Percentiles rank a stretch among this genome's conserved stretches.
phyloP scores from a whole-genome alignment of 176 grass and related monocot genomes.

The Aegilops bicornis region DNA sequence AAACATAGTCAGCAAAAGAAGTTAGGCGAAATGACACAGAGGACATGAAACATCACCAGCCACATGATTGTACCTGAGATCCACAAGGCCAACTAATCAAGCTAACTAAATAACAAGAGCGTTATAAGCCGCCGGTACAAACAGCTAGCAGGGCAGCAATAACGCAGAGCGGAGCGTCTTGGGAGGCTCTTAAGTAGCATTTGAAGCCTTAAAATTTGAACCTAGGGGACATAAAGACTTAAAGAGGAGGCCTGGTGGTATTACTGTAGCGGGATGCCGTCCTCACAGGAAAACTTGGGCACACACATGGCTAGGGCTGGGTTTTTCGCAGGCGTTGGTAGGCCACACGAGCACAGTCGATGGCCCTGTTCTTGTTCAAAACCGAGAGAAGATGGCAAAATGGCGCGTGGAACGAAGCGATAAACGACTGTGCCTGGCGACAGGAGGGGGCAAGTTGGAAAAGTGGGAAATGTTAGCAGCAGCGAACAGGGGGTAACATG shows the following conservation, averaged over 20 bases:
- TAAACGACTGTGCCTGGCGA: background rate
- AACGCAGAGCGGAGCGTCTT: background rate
- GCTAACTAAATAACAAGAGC: conserved; percentile 21
- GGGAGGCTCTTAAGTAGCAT: background rate
- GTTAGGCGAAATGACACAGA: background rate
- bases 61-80: conserved; percentile 23
- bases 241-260: background rate
- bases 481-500: conserved; percentile 30
- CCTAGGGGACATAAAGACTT: background rate
- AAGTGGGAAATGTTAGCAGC: conserved; percentile 18
- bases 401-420: conserved; percentile 44
- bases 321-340: conserved; percentile 44
- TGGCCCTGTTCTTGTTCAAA: conserved; percentile 25
- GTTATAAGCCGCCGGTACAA: conserved; percentile 12
- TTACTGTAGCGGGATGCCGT: conserved; percentile 48
- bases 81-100: conserved; percentile 15
- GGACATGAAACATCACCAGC: conserved; percentile 29
- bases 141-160: background rate
- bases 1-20: background rate
- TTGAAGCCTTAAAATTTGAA: conserved; percentile 40
- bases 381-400: conserved; percentile 5
- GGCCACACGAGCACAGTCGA: conserved; percentile 31
- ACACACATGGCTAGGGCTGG: conserved; percentile 36
- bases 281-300: conserved; percentile 30
- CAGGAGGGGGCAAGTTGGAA: conserved; percentile 20